Percentiles rank a stretch among this genome's conserved stretches.
Conservation (phyloP, 1,284 basidiomycete genomes). For the Sanguinoderma infundibulare region DNA sequence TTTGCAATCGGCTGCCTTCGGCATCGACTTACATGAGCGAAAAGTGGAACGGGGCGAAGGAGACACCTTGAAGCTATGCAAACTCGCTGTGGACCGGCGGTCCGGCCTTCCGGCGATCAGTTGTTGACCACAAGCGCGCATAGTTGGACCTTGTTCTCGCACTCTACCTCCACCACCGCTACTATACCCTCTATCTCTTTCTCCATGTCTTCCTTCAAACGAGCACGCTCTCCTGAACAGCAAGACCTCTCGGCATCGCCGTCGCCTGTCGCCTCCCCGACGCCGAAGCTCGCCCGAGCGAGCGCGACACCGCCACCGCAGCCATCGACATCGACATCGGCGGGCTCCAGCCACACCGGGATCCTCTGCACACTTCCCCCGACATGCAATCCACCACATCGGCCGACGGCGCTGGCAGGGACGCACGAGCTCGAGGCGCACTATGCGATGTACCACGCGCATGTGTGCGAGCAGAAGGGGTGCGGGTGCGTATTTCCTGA, state of each 20-base stretch:
- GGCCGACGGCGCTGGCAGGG: slow-evolving; percentile 61
- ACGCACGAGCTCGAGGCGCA: slow-evolving; percentile 77
- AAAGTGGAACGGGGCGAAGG: no score
- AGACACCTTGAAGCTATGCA: no score
- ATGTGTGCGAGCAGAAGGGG: slow-evolving; percentile 71
- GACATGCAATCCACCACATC: slow-evolving; percentile 70
- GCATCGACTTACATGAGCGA: no score
- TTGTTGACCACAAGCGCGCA: neutral
- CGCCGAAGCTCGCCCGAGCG: slow-evolving; percentile 29
- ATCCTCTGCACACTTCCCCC: slow-evolving; percentile 80
- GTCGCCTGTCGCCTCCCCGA: slow-evolving; percentile 21
- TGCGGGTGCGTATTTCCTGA: slow-evolving; percentile 90
- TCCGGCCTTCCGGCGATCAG: neutral
- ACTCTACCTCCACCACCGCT: neutral
- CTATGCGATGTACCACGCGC: slow-evolving; percentile 82
- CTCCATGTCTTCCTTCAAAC: slow-evolving; percentile 22
- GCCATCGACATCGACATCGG: slow-evolving; percentile 14
- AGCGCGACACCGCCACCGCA: slow-evolving; percentile 22
- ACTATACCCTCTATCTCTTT: neutral
- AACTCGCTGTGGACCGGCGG: neutral
- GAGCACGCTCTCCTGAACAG: slow-evolving; percentile 11
- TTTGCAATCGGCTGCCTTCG: no score
- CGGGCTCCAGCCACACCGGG: slow-evolving; percentile 28
- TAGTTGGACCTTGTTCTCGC: neutral
- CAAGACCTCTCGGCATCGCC: slow-evolving; percentile 15